A percentile compares a stretch with the other conserved stretches of the same genome.
Evolutionary conservation across 2,329 filamentous ascomycete species (phyloP).

Genomic region (Arthrinium puccinioides): DNA sequence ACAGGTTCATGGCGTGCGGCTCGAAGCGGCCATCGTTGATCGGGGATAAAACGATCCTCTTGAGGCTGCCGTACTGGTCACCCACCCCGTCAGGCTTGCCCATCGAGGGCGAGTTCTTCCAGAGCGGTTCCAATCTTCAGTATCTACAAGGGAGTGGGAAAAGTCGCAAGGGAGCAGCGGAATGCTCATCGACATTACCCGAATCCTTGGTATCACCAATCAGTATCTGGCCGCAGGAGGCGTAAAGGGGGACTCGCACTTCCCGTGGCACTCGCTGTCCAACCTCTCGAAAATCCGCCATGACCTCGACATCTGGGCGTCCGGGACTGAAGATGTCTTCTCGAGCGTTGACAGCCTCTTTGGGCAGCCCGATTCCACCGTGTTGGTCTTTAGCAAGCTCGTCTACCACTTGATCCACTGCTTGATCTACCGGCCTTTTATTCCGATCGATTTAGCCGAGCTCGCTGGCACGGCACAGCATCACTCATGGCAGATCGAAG

Average conservation of each 20-base stretch:
- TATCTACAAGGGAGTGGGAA: conserved; percentile 62
- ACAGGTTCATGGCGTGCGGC: conserved; percentile 75
- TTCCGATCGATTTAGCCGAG: conserved; percentile 77
- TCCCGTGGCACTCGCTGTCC: conserved; percentile 83
- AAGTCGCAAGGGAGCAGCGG: conserved; percentile 68
- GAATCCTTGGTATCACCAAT: conserved; percentile 77
- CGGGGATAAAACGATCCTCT: conserved; percentile 65
- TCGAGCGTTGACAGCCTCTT: conserved; percentile 69
- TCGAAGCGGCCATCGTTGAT: conserved; percentile 78
- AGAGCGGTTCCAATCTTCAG: conserved; percentile 69
- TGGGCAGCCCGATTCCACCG: conserved; percentile 69
- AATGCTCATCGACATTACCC: conserved; percentile 77
- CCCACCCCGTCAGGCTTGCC: conserved; percentile 52
- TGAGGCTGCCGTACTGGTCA: conserved; percentile 70
- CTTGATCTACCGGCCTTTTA: conserved; percentile 77
- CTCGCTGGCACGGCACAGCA: conserved; percentile 74
- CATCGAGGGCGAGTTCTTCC: conserved; percentile 74
- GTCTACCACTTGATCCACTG: conserved; percentile 85
- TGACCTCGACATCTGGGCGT: conserved; percentile 78
- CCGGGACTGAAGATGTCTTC: conserved; percentile 73
- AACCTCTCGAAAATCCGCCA: conserved; percentile 81
- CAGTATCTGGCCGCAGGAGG: conserved; percentile 78
- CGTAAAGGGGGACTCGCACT: conserved; percentile 83
- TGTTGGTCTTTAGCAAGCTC: conserved; percentile 74
- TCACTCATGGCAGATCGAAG: conserved; percentile 88